A percentile compares a stretch with the other conserved stretches of the same genome.
phyloP scores from a whole-genome alignment of 768 basidiomycete species.

The Calocybe cyanea region DNA sequence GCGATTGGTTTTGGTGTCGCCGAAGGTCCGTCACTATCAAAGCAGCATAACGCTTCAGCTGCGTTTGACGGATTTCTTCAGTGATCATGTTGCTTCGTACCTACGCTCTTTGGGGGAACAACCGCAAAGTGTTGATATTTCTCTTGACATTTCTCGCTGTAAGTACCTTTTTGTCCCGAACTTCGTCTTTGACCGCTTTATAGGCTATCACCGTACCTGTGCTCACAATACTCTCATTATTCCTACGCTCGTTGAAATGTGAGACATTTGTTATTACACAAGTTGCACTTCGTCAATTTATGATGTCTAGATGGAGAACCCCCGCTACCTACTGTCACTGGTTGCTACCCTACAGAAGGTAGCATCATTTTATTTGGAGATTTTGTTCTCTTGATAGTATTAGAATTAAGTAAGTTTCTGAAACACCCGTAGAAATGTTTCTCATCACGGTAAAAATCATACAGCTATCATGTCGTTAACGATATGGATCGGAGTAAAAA shows the following conservation, averaged over 20 bases:
- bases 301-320: conserved; percentile 2
- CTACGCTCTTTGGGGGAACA: conserved; percentile 11
- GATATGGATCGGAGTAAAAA: conserved; percentile 18
- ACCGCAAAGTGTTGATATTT: conserved; percentile 3
- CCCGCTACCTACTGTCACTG: conserved; percentile 5
- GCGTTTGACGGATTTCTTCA: not conserved
- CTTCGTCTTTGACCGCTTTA: not conserved
- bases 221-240: not conserved
- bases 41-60: not conserved
- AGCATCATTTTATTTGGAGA: conserved; percentile 6
- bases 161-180: not conserved
- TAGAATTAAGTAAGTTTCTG: conserved; percentile 4
- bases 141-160: not conserved
- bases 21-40: conserved; percentile 4
- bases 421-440: too few species aligned
- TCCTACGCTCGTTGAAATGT: conserved; percentile 8
- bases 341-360: conserved; percentile 7
- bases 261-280: not conserved
- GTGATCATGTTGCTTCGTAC: conserved; percentile 13
- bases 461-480: conserved; percentile 22
- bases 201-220: conserved; percentile 4
- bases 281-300: not conserved
- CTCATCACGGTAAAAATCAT: not conserved
- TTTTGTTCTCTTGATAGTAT: conserved; percentile 4
- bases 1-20: conserved; percentile 6